Evolutionary conservation across 2,329 filamentous ascomycete species (phyloP).

Genomic region (Verruconis gallopava): DNA sequence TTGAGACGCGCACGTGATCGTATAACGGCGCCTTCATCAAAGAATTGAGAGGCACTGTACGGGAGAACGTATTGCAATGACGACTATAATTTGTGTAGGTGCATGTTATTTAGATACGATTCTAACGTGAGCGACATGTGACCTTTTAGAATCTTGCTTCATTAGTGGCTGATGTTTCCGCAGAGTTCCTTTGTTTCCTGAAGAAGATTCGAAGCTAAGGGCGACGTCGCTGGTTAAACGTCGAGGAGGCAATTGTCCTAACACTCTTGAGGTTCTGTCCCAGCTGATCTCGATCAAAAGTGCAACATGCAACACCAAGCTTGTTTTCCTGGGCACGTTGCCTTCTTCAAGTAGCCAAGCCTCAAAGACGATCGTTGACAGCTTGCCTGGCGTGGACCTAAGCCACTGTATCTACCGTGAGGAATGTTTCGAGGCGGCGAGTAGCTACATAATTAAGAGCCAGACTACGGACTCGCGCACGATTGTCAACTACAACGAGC

Average conservation of each 20-base stretch:
- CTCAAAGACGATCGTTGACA: constrained; percentile 39
- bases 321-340: constrained; percentile 35
- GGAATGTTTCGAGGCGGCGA: constrained; percentile 43
- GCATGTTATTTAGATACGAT: constrained; percentile 62
- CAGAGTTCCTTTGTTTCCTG: constrained; percentile 53
- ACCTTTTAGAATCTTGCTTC: not conserved
- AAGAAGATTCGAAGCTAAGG: constrained; percentile 60
- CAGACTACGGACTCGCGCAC: constrained; percentile 48
- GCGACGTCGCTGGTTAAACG: constrained; percentile 46
- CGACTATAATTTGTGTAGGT: constrained; percentile 50
- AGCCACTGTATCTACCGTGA: constrained; percentile 47
- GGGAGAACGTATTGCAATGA: too few species aligned
- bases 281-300: constrained; percentile 37
- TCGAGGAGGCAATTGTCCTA: constrained; percentile 61
- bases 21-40: too few species aligned
- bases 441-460: constrained; percentile 57
- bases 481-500: constrained; percentile 55
- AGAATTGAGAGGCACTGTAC: too few species aligned
- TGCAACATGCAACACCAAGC: constrained; percentile 10
- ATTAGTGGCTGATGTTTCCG: constrained; percentile 9
- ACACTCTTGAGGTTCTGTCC: constrained; percentile 56
- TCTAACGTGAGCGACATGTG: constrained; percentile 36
- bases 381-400: constrained; percentile 40
- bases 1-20: too few species aligned
- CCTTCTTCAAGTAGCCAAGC: constrained; percentile 41